Evolutionary conservation across 331 rosid genomes (phyloP), one percentile per base, ranked within the genome.

Genomic region (Rhamnella rubrinervis): DNA sequence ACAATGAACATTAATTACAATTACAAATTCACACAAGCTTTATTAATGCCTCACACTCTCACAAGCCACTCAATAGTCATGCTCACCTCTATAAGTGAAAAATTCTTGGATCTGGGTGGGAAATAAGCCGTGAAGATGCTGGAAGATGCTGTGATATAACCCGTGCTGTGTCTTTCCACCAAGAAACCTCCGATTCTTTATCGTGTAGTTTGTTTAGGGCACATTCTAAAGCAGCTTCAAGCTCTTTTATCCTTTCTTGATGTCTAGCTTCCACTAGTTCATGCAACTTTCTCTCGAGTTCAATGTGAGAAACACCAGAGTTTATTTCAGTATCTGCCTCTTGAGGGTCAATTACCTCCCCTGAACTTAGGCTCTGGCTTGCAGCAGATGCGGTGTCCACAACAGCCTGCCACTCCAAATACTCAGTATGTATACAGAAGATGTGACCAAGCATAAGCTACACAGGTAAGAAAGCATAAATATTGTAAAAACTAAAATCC

Each of bases 81-180:
- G 61, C 63, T 77, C 80, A 72, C 76, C 81, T 75, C 65, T 59
- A 76, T 50, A 73, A 75, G 63, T 67, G 75, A 44, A 68, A 68
- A 37, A 67, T 77, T 65, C 47, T 73, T 13, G 81, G 78, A 75
- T 82, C 78, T 46, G 75, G 84, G 13, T 65, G 78, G 70, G 87
- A 89, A 66, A 80, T 77, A 71, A 83, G 74, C 20, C 78, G 73
- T 35, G 87, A 76, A 56, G 85, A 84, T 77, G 78, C 86, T 63
- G 88, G 89, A 65, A 80, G 71, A 50, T 78, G 86, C 59, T 61
- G 80, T 9, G 88, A 88, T 65, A 81, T 44, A 31, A 75, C 80
- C 46, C 60, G 60, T 23, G 87, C 90, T 28, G 88, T 77, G 76
- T 89, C 92, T 79, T 85, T 88, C 96, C 97, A 93, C 95, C 97